Evolutionary conservation across 2,329 filamentous ascomycete genomes (phyloP), one percentile per base, ranked within the genome.

Genomic region (Colletotrichum caudatum): DNA sequence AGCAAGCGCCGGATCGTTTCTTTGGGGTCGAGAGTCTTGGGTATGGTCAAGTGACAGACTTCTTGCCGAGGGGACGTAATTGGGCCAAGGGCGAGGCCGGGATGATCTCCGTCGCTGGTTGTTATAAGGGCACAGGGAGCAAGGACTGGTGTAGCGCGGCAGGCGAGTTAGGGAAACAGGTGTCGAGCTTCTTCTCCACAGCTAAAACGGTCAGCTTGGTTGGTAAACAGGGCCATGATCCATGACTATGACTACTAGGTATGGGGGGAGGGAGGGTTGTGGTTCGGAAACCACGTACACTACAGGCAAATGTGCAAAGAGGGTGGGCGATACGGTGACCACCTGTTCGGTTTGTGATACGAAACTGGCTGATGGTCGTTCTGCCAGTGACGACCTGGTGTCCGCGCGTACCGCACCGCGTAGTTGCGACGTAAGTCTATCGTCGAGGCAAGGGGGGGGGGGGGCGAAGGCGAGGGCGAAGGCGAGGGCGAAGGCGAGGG

Each of bases 341-440:
- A 65, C 66, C 66, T 71, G 70, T 72, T 71, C 56, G 56, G 26
- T 59, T 37, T 35, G 44, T 50, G 60, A 64, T 56, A 60, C 64
- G 69, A 70, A 48, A 59, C 41, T 46, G 29, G 18, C 33, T 41
- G 56, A 16, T 35, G 35, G 37, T 61, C 26, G 50, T 65, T 39
- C 18, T 53, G 60, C 23, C 53, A 44, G 61, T 33, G 46, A 39
- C 66, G 37, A 56, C 66, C 65, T 62, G 64, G 64, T 59, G 69
- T 73, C 72, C 72, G 69, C 72, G 69, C 56, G 64, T 73, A 68
- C 69, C 69, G 69, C 69, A 72, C 60, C 64, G 64, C 64, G 64
- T 68, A 44, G 53, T 59, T 63, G 60, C 39, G 53, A 63, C 60
- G 64, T 54, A 62, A 64, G 58, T 67, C 48, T 48, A 37, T 58